Percentiles rank a stretch among this genome's conserved stretches.
Conservation (phyloP, 768 basidiomycete genomes). For the Russula dissimulans region DNA sequence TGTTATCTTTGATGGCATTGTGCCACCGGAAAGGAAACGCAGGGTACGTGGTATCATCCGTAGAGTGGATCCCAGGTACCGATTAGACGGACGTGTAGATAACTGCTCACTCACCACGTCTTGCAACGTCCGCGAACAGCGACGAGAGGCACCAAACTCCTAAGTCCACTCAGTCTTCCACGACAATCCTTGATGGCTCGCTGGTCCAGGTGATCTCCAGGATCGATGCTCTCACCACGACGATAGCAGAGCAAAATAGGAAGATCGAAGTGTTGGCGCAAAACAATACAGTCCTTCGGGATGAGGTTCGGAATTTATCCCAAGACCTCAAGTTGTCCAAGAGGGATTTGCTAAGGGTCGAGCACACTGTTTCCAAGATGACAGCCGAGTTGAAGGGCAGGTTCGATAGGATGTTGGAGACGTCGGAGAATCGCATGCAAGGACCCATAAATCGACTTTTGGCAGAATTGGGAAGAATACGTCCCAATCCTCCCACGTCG, state of each 20-base stretch:
- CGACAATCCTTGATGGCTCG: background rate
- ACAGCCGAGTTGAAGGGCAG: background rate
- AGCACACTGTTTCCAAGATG: background rate
- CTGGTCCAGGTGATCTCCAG: background rate
- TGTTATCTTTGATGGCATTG: constrained; percentile 4
- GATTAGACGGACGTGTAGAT: background rate
- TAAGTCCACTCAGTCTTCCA: background rate
- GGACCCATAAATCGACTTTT: constrained; percentile 4
- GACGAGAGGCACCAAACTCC: background rate
- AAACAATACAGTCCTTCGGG: background rate
- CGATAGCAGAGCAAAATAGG: constrained; percentile 1
- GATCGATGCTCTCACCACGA: background rate
- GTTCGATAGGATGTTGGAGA: constrained; percentile 4
- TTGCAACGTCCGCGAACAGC: background rate
- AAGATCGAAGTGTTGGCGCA: background rate
- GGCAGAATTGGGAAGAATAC: constrained; percentile 3
- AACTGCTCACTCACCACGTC: background rate
- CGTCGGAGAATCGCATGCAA: background rate
- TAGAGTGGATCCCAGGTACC: background rate
- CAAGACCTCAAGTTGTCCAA: background rate
- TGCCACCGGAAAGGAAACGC: constrained; percentile 8
- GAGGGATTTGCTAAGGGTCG: constrained; percentile 12
- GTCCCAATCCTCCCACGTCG: background rate
- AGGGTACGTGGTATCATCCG: background rate
- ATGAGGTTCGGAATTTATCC: background rate